phyloP scores from a whole-genome alignment of 2,329 filamentous ascomycete species.

The Penicillium sp. region DNA sequence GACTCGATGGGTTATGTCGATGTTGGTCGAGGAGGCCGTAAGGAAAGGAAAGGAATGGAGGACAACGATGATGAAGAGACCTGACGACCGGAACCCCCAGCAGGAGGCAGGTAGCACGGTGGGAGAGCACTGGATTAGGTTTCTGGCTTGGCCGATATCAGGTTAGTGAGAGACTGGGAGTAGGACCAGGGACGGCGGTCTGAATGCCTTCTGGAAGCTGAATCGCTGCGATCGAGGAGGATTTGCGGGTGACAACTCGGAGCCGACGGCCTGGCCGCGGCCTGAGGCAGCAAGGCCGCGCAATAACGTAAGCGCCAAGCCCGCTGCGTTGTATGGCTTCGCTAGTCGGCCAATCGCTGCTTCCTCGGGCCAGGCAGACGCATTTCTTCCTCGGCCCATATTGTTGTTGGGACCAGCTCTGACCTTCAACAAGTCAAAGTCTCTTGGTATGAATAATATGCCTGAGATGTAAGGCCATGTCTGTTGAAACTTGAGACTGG shows the following conservation, averaged over 20 bases:
- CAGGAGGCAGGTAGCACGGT: not conserved
- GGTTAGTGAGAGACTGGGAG: not conserved
- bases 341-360: no score
- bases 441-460: not conserved
- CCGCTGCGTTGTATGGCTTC: no score
- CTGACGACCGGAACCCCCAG: not conserved
- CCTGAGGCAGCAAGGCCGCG: conserved; percentile 1
- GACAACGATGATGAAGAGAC: not conserved
- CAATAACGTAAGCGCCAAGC: conserved; percentile 1
- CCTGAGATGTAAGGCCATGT: not conserved
- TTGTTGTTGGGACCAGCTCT: no score
- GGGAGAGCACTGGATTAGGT: conserved; percentile 5
- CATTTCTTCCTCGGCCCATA: no score
- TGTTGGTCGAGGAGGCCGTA: not conserved
- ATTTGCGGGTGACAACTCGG: not conserved
- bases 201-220: not conserved
- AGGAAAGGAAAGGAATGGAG: not conserved
- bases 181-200: not conserved
- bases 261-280: no score
- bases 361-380: no score
- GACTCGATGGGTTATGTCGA: not conserved
- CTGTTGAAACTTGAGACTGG: not conserved
- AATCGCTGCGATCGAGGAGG: not conserved
- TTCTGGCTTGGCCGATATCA: not conserved
- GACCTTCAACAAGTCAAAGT: no score